phyloP scores from a whole-genome alignment of 2,329 filamentous ascomycete genomes.

The Fusarium sp. region DNA sequence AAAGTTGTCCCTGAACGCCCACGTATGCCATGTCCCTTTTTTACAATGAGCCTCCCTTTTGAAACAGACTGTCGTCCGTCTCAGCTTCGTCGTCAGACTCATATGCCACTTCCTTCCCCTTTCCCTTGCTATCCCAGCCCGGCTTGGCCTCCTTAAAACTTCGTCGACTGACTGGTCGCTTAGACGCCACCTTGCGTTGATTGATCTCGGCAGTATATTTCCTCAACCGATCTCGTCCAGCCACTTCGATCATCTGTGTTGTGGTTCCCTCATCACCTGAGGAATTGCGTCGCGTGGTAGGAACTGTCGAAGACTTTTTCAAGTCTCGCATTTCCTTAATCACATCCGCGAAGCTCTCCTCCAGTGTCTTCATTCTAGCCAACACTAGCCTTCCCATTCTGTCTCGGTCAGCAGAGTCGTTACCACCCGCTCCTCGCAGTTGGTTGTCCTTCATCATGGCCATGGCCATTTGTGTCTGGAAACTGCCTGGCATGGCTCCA shows the following conservation, averaged over 20 bases:
- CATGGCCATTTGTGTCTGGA: slow-evolving; percentile 84
- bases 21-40: slow-evolving; percentile 15
- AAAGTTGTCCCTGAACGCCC: slow-evolving; percentile 33
- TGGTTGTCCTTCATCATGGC: slow-evolving; percentile 71
- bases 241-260: slow-evolving; percentile 51
- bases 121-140: slow-evolving; percentile 57
- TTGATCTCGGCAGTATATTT: slow-evolving; percentile 42
- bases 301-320: slow-evolving; percentile 61
- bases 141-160: slow-evolving; percentile 58
- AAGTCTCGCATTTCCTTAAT: slow-evolving; percentile 80
- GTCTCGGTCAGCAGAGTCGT: slow-evolving; percentile 64
- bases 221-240: slow-evolving; percentile 49
- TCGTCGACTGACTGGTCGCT: slow-evolving; percentile 55
- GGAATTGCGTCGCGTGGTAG: slow-evolving; percentile 65
- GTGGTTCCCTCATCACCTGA: slow-evolving; percentile 57
- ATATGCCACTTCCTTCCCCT: slow-evolving; percentile 61
- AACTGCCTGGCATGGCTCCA: slow-evolving; percentile 77
- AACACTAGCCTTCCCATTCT: slow-evolving; percentile 85
- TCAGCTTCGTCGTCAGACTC: slow-evolving; percentile 54
- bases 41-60: slow-evolving; percentile 60
- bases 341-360: slow-evolving; percentile 91
- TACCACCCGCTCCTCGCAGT: slow-evolving; percentile 59
- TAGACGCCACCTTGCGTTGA: slow-evolving; percentile 48
- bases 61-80: slow-evolving; percentile 46
- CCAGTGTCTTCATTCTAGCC: slow-evolving; percentile 90